Percentiles rank a stretch among this genome's conserved stretches.
Evolutionary conservation across 106 monocot species (phyloP).

Genomic region (Dioscorea dumetorum): DNA sequence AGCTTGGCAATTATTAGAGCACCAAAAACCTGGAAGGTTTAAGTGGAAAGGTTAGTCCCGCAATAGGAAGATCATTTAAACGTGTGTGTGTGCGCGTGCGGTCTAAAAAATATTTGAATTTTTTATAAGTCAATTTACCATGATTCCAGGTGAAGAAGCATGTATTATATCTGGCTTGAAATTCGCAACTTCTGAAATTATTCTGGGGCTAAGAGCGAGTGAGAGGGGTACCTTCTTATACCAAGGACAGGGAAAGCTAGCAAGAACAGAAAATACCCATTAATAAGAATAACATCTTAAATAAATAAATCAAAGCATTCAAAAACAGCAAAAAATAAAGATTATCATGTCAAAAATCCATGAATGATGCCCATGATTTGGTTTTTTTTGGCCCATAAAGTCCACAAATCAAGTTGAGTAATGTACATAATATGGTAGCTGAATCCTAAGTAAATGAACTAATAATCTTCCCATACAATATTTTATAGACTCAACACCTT

Average conservation of each 20-base stretch:
- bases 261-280: conserved; percentile 8
- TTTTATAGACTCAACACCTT: no score
- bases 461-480: no score
- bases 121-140: conserved; percentile 38
- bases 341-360: neutral
- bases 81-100: no score
- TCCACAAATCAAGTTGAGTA: no score
- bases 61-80: neutral
- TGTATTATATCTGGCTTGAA: conserved; percentile 97
- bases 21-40: conserved; percentile 76
- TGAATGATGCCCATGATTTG: no score
- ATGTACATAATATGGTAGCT: no score
- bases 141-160: conserved; percentile 90
- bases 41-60: neutral
- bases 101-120: neutral
- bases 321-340: neutral
- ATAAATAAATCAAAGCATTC: neutral
- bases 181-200: conserved; percentile 83
- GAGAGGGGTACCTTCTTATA: conserved; percentile 91
- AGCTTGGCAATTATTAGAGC: conserved; percentile 89
- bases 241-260: conserved; percentile 90
- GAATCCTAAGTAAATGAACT: no score
- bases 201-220: conserved; percentile 88
- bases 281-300: neutral
- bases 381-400: no score